A percentile compares a stretch with the other conserved stretches of the same genome.
Conservation (phyloP, 306 rosid genomes). For the Malus fusca region DNA sequence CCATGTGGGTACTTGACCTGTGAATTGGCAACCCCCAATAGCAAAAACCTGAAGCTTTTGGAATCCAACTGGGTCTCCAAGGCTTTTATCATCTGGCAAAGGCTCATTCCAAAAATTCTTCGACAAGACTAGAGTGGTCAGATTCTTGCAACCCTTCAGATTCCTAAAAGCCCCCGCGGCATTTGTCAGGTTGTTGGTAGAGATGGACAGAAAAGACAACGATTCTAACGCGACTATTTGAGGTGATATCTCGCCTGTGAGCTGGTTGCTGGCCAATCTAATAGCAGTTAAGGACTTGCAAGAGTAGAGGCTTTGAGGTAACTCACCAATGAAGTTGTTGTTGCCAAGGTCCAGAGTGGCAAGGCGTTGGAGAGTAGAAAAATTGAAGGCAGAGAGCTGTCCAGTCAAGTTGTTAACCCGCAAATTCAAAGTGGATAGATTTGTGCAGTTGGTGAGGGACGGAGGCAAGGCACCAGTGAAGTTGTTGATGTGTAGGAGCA, state of each 20-base stretch:
- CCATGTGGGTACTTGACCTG: constrained; percentile 78
- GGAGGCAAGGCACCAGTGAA: constrained; percentile 59
- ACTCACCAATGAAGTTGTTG: constrained; percentile 55
- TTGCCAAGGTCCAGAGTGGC: constrained; percentile 71
- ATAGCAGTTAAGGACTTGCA: constrained; percentile 72
- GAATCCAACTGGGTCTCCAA: constrained; percentile 47
- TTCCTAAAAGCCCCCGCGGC: constrained; percentile 50
- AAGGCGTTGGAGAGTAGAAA: constrained; percentile 50
- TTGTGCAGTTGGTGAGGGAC: constrained; percentile 60
- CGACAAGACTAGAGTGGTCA: constrained; percentile 61
- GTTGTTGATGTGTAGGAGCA: constrained; percentile 64
- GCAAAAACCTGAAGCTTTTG: constrained; percentile 60
- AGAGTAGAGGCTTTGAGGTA: constrained; percentile 67
- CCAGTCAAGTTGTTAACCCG: constrained; percentile 70
- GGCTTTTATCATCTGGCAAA: constrained; percentile 45
- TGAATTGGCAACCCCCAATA: constrained; percentile 62
- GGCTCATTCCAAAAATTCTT: constrained; percentile 41
- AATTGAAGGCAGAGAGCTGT: constrained; percentile 51
- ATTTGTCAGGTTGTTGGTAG: constrained; percentile 55
- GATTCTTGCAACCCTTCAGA: constrained; percentile 56
- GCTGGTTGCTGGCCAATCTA: constrained; percentile 57
- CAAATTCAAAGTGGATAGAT: constrained; percentile 59
- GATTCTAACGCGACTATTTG: constrained; percentile 52
- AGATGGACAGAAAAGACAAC: constrained; percentile 64
- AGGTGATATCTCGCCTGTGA: constrained; percentile 57